Evolutionary conservation across 2,329 filamentous ascomycete genomes (phyloP).

Genomic region (Reticulascus tulasneorum): DNA sequence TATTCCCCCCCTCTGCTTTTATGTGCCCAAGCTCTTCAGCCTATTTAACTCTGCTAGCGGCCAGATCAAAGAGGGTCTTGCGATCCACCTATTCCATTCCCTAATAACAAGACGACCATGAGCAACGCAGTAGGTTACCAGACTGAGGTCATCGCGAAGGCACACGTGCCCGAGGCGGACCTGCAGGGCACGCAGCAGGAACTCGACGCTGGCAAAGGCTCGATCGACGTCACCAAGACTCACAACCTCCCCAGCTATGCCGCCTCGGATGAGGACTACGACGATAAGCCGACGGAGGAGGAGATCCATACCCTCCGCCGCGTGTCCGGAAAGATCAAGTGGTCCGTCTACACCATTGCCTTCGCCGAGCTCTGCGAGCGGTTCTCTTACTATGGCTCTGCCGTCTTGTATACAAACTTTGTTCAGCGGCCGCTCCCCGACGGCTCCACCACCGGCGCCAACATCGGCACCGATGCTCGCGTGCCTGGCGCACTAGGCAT

Average conservation of each 20-base stretch:
- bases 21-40: too few species aligned
- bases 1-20: too few species aligned
- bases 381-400: slow-evolving; percentile 73
- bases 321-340: slow-evolving; percentile 61
- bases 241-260: slow-evolving; percentile 13
- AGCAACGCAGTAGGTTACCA: slow-evolving; percentile 13
- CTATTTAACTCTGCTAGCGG: too few species aligned
- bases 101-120: slow-evolving; percentile 8
- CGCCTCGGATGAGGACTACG: slow-evolving; percentile 24
- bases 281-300: slow-evolving; percentile 53
- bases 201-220: slow-evolving; percentile 15
- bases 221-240: slow-evolving; percentile 17
- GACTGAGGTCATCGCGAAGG: slow-evolving; percentile 18
- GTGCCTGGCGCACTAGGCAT: slow-evolving; percentile 52
- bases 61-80: too few species aligned
- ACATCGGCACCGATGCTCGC: slow-evolving; percentile 23
- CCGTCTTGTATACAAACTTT: slow-evolving; percentile 65
- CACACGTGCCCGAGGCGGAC: slow-evolving; percentile 13
- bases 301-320: slow-evolving; percentile 58
- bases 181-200: slow-evolving; percentile 16
- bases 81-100: background rate
- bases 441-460: slow-evolving; percentile 51
- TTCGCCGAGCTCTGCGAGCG: slow-evolving; percentile 73
- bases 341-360: slow-evolving; percentile 64
- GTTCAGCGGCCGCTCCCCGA: slow-evolving; percentile 52